phyloP scores from a whole-genome alignment of 1,139 yeast genomes.

The Pichia sp. region DNA sequence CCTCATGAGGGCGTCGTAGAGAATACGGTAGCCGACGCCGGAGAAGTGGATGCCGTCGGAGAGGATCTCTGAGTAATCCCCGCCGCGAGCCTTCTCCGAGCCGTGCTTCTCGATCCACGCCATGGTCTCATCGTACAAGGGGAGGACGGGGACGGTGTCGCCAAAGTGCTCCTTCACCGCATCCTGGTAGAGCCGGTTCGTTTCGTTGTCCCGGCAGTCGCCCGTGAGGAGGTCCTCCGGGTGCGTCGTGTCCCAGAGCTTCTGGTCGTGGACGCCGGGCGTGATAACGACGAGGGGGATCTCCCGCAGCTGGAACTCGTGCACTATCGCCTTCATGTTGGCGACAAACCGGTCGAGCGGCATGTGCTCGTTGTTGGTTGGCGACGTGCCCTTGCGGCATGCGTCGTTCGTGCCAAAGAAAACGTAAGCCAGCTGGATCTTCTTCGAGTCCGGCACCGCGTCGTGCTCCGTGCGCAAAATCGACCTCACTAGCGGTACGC shows the following conservation, averaged over 20 bases:
- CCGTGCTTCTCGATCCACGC: conserved; percentile 10
- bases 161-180: conserved; percentile 39
- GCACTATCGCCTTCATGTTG: conserved; percentile 45
- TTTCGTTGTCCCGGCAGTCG: conserved; percentile 38
- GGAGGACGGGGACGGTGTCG: conserved; percentile 39
- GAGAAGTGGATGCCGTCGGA: conserved; percentile 62
- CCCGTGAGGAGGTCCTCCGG: conserved; percentile 34
- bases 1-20: conserved; percentile 41
- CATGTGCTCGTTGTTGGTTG: conserved; percentile 47
- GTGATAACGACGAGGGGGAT: conserved; percentile 54
- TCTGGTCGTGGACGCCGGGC: conserved; percentile 56
- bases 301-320: conserved; percentile 37
- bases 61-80: conserved; percentile 21
- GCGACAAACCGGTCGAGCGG: conserved; percentile 43
- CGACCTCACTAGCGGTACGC: conserved; percentile 42
- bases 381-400: conserved; percentile 25
- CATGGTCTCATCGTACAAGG: conserved; percentile 43
- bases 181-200: conserved; percentile 46
- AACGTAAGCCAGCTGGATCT: conserved; percentile 39
- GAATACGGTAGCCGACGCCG: conserved; percentile 53
- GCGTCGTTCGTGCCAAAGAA: conserved; percentile 84
- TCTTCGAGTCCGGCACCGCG: conserved; percentile 30
- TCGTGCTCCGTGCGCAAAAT: conserved; percentile 44
- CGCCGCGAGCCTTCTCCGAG: conserved; percentile 4
- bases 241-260: conserved; percentile 33